Percentiles rank a stretch among this genome's conserved stretches.
Conservation (phyloP, 495 filamentous ascomycete species). For the Aspergillus conjunctus region DNA sequence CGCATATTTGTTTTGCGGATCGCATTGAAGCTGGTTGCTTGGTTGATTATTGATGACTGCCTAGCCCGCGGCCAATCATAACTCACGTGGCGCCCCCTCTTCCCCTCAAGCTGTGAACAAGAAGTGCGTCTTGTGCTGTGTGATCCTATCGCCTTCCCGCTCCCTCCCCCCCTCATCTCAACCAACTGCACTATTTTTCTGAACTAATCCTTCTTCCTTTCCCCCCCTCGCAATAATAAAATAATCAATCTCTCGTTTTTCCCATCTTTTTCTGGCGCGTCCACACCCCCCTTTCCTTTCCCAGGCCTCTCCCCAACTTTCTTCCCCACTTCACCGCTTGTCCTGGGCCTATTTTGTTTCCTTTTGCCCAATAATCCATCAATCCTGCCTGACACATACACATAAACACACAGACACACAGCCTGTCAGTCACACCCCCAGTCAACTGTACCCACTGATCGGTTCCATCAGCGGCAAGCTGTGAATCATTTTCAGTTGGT, state of each 20-base stretch:
- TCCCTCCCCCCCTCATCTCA: constrained; percentile 5
- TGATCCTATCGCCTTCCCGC: constrained; percentile 20
- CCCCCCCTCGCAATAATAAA: constrained; percentile 16
- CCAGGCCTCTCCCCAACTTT: constrained; percentile 27
- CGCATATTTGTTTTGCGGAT: constrained; percentile 3
- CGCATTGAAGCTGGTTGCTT: not conserved
- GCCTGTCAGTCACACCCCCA: constrained; percentile 28
- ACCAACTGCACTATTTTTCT: not conserved
- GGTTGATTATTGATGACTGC: constrained; percentile 16
- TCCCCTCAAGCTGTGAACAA: constrained; percentile 2
- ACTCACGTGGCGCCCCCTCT: constrained; percentile 18
- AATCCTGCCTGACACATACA: constrained; percentile 19
- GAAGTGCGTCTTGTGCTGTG: not conserved
- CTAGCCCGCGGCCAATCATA: constrained; percentile 21
- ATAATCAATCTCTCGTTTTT: constrained; percentile 13
- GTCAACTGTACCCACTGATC: constrained; percentile 31
- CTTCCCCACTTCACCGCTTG: constrained; percentile 25
- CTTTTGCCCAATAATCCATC: constrained; percentile 26
- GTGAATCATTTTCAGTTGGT: constrained; percentile 26
- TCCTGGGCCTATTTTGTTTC: constrained; percentile 16
- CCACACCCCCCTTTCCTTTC: constrained; percentile 14
- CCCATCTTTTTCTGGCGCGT: constrained; percentile 21
- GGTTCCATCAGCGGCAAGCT: constrained; percentile 29
- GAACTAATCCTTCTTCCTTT: constrained; percentile 20
- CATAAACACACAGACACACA: constrained; percentile 25